Conservation (phyloP, 768 basidiomycete species). For the Agrocybe praecox region DNA sequence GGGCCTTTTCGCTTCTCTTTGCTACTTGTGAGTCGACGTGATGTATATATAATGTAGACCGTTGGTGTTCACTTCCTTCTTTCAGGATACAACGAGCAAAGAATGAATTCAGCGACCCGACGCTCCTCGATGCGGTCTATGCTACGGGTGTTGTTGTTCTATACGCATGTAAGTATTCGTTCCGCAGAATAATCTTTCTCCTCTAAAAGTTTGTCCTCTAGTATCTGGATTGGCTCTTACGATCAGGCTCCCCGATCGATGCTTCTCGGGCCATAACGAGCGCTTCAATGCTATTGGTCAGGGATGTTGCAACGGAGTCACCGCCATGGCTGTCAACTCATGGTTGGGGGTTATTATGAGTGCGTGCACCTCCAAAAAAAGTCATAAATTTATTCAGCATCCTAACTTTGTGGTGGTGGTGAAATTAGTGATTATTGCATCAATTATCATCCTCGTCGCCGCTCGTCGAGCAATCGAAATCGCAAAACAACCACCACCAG, state of each 20-base stretch:
- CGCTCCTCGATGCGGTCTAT: slow-evolving; percentile 22
- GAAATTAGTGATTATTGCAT: slow-evolving; percentile 26
- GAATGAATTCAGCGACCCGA: slow-evolving; percentile 26
- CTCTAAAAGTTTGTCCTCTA: slow-evolving; percentile 2
- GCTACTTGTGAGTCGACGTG: slow-evolving; percentile 24
- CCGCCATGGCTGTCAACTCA: slow-evolving; percentile 28
- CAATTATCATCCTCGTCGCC: slow-evolving; percentile 23
- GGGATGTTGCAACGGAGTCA: slow-evolving; percentile 24
- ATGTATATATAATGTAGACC: too few relatives aligned
- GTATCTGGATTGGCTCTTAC: slow-evolving; percentile 28
- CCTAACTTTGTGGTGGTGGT: background rate
- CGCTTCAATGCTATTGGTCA: slow-evolving; percentile 24
- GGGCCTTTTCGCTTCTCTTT: slow-evolving; percentile 29
- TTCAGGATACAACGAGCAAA: slow-evolving; percentile 27
- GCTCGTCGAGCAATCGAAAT: slow-evolving; percentile 26
- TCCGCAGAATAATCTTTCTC: background rate
- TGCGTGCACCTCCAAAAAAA: slow-evolving; percentile 9
- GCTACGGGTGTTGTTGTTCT: slow-evolving; percentile 25
- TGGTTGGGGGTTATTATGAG: slow-evolving; percentile 27
- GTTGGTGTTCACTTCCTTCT: too few relatives aligned
- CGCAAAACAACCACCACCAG: slow-evolving; percentile 30
- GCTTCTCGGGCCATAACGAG: slow-evolving; percentile 24
- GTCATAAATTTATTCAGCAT: too few relatives aligned
- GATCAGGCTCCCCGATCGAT: slow-evolving; percentile 26
- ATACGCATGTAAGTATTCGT: slow-evolving; percentile 24